Evolutionary conservation across 805 yeast species (phyloP).

Genomic region (Cyberlindnera mycetangii): DNA sequence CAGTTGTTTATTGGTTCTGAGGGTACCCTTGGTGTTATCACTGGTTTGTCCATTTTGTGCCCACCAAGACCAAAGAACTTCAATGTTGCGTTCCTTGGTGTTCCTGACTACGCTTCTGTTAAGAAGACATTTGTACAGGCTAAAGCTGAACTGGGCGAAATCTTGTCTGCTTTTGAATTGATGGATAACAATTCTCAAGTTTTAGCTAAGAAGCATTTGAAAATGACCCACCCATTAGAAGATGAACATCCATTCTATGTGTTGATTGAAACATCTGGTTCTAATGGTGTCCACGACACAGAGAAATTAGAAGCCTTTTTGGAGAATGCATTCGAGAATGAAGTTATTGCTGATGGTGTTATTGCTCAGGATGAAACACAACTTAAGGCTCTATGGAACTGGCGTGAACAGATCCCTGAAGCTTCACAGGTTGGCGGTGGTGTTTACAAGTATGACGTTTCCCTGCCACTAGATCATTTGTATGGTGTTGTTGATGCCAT

Average conservation of each 20-base stretch:
- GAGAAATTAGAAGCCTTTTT: slow-evolving; percentile 82
- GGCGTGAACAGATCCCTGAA: slow-evolving; percentile 96
- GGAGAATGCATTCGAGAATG: slow-evolving; percentile 82
- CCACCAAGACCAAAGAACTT: slow-evolving; percentile 84
- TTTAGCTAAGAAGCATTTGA: slow-evolving; percentile 59
- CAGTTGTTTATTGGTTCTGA: slow-evolving; percentile 93
- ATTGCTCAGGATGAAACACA: slow-evolving; percentile 96
- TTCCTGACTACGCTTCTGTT: slow-evolving; percentile 78
- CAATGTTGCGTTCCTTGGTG: slow-evolving; percentile 86
- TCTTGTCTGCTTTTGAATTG: slow-evolving; percentile 89
- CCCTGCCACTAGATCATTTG: slow-evolving; percentile 78
- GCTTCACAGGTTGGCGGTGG: slow-evolving; percentile 86
- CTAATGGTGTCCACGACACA: slow-evolving; percentile 90
- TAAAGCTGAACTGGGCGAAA: slow-evolving; percentile 74
- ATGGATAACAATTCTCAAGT: slow-evolving; percentile 77
- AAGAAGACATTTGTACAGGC: slow-evolving; percentile 79
- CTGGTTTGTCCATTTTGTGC: slow-evolving; percentile 86
- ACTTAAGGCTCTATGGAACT: slow-evolving; percentile 77
- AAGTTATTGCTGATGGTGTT: slow-evolving; percentile 85
- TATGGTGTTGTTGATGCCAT: slow-evolving; percentile 81
- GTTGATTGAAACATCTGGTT: slow-evolving; percentile 93
- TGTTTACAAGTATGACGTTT: slow-evolving; percentile 95
- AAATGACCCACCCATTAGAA: slow-evolving; percentile 73
- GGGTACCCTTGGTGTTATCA: slow-evolving; percentile 87
- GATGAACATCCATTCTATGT: slow-evolving; percentile 84